phyloP scores from a whole-genome alignment of 306 rosid species.

The Elaeagnus macrophylla region DNA sequence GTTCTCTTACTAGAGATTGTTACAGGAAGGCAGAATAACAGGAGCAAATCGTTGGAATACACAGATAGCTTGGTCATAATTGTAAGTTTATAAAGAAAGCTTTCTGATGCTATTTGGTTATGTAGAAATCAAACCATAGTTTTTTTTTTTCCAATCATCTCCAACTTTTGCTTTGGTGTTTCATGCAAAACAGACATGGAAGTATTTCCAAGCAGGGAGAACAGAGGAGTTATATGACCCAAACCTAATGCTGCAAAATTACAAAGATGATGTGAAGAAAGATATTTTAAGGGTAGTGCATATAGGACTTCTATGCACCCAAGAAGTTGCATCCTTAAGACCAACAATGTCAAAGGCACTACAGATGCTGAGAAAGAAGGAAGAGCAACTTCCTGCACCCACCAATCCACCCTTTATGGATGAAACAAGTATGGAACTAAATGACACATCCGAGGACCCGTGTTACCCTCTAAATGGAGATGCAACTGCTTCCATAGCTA shows the following conservation, averaged over 20 bases:
- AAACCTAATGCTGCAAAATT: slow-evolving; percentile 48
- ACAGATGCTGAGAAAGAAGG: slow-evolving; percentile 61
- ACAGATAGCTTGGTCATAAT: slow-evolving; percentile 55
- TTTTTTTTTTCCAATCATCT: not conserved
- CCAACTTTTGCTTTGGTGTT: slow-evolving; percentile 13
- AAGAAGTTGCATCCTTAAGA: slow-evolving; percentile 58
- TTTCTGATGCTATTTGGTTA: no score
- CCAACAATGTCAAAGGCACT: slow-evolving; percentile 75
- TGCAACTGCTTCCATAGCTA: slow-evolving; percentile 45
- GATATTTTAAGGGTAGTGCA: slow-evolving; percentile 62
- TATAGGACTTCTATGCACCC: slow-evolving; percentile 80
- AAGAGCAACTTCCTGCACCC: slow-evolving; percentile 59
- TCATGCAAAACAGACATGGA: slow-evolving; percentile 60
- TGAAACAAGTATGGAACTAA: slow-evolving; percentile 75
- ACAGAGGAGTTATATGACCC: slow-evolving; percentile 53
- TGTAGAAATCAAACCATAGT: not conserved
- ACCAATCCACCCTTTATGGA: slow-evolving; percentile 81
- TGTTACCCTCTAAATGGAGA: slow-evolving; percentile 28
- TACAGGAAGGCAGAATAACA: slow-evolving; percentile 59
- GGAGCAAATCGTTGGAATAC: slow-evolving; percentile 61
- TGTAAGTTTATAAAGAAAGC: slow-evolving; percentile 35
- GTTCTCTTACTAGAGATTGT: slow-evolving; percentile 70
- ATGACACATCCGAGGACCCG: slow-evolving; percentile 40
- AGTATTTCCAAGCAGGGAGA: slow-evolving; percentile 57
- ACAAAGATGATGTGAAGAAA: slow-evolving; percentile 23